Percentiles rank a stretch among this genome's conserved stretches.
phyloP scores from a whole-genome alignment of 2,329 filamentous ascomycete genomes.

The Colletotrichum coccodes region DNA sequence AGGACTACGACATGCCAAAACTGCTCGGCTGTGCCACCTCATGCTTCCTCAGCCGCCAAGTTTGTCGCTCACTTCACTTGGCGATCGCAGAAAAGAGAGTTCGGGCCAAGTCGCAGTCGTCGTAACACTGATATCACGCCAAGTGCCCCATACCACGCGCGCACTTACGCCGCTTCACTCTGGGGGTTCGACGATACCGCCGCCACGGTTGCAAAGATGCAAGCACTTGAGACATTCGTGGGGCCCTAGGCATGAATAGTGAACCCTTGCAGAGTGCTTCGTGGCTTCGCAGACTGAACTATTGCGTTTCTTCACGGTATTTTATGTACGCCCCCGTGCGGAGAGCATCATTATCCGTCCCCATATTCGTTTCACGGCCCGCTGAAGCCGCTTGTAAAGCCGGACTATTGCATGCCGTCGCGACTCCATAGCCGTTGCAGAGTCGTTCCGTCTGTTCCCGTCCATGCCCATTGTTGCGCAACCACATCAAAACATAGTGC shows the following conservation, averaged over 20 bases:
- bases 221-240: not conserved
- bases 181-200: not conserved
- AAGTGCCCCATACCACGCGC: not conserved
- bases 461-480: not conserved
- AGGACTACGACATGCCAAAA: conserved; percentile 3
- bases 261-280: not conserved
- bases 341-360: not conserved
- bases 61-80: conserved; percentile 5
- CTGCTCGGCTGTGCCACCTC: conserved; percentile 19
- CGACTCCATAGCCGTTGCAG: conserved; percentile 2
- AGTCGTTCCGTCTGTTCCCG: conserved; percentile 13
- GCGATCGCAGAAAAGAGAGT: not conserved
- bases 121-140: not conserved
- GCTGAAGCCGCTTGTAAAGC: not conserved
- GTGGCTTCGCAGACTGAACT: not conserved
- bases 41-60: conserved; percentile 12
- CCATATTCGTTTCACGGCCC: conserved; percentile 18
- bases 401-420: not conserved
- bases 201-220: not conserved
- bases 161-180: not conserved
- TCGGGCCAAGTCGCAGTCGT: not conserved
- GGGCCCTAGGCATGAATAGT: not conserved
- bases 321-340: not conserved
- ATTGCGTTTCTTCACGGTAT: not conserved
- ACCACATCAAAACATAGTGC: not conserved